phyloP scores from a whole-genome alignment of 306 rosid species.

The Lotus japonicus region DNA sequence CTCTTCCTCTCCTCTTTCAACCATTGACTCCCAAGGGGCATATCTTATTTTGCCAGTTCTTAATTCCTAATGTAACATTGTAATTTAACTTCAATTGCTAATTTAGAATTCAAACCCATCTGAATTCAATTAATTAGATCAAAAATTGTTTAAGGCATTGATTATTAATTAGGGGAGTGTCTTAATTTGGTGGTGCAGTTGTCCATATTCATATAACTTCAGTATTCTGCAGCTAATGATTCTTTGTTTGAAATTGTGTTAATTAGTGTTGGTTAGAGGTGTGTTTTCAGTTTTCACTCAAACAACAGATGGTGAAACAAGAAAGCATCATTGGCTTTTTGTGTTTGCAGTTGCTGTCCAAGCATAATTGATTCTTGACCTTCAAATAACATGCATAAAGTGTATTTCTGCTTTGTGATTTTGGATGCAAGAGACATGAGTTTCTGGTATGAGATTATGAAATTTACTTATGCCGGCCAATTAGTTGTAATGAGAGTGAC shows the following conservation, averaged over 20 bases:
- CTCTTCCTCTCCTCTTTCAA: neutral
- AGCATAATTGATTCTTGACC: neutral
- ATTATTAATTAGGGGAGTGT: neutral
- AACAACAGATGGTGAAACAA: neutral
- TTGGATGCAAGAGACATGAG: constrained; percentile 20
- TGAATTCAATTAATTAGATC: constrained; percentile 12
- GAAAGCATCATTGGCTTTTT: neutral
- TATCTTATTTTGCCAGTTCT: neutral
- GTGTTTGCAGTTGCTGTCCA: neutral
- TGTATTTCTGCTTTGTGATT: constrained; percentile 15
- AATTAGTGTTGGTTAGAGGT: neutral
- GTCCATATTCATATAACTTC: neutral
- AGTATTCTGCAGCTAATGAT: neutral
- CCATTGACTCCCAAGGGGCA: neutral
- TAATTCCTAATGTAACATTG: neutral
- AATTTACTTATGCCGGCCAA: constrained; percentile 15
- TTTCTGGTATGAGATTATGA: constrained; percentile 26
- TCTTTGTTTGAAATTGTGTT: constrained; percentile 7
- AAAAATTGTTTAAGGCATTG: constrained; percentile 10
- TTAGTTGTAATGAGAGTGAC: constrained; percentile 29
- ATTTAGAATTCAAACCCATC: neutral
- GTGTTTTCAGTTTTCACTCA: neutral
- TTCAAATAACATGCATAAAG: constrained; percentile 10
- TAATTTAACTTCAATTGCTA: neutral
- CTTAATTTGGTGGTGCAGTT: neutral